These are phyloP conservation scores for Carex parvula DNA, from an alignment of 176 grass and related monocot genomes.

Conservation along the genomic window DNA sequence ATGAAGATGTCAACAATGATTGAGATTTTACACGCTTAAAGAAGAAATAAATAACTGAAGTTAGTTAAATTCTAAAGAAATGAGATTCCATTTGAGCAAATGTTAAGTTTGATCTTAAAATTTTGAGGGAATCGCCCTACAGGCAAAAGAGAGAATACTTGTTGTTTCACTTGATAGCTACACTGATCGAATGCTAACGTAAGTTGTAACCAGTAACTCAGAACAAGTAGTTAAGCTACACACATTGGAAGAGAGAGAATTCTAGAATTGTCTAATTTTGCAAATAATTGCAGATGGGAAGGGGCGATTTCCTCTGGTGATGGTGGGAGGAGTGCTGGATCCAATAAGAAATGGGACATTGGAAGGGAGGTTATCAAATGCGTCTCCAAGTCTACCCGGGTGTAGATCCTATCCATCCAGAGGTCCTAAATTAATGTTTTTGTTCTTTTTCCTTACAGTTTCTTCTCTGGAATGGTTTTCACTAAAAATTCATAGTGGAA, in stretches of 20 bases:
- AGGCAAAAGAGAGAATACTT: not conserved
- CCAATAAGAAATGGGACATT: conserved; percentile 89
- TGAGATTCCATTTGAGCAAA: not conserved
- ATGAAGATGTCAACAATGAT: conserved; percentile 5
- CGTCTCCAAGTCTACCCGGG: conserved; percentile 76
- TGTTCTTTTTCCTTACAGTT: not conserved
- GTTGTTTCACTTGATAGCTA: not conserved
- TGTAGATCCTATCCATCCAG: conserved; percentile 57
- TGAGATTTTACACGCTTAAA: not conserved
- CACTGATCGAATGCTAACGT: not conserved
- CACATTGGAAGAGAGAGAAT: not conserved
- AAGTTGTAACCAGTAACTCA: not conserved
- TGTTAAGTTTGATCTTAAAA: not conserved
- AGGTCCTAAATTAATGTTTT: conserved; percentile 36
- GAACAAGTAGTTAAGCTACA: not conserved
- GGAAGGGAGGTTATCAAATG: conserved; percentile 72
- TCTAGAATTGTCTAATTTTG: conserved; percentile 15
- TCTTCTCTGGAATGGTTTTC: not conserved
- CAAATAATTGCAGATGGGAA: conserved; percentile 68
- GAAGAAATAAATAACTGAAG: not conserved
- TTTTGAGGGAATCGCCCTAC: not conserved
- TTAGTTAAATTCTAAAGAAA: not conserved
- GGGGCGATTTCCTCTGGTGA: conserved; percentile 78
- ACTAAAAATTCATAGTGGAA: not conserved
- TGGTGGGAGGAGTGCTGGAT: conserved; percentile 95